phyloP scores from a whole-genome alignment of 257 asterid genomes.

The Salvia hispanica region DNA sequence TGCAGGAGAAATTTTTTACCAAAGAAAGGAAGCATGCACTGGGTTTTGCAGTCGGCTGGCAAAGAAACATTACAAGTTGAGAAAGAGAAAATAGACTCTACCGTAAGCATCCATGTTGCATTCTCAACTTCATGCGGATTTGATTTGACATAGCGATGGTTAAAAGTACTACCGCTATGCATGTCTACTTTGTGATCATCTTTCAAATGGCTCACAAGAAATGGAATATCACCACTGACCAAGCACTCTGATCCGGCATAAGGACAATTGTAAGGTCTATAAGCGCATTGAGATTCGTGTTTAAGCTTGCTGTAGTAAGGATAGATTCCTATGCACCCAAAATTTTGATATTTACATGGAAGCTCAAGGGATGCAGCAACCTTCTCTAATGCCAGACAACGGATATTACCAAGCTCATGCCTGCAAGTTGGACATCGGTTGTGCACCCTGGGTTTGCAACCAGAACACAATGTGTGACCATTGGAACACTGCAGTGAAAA shows the following conservation, averaged over 20 bases:
- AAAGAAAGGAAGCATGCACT: not conserved
- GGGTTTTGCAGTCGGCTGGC: too few species aligned
- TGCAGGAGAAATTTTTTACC: not conserved
- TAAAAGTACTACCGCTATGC: conserved; percentile 50
- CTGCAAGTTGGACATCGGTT: conserved; percentile 53
- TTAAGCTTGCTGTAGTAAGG: conserved; percentile 54
- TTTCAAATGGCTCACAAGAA: conserved; percentile 48
- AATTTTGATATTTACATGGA: conserved; percentile 46
- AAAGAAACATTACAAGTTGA: too few species aligned
- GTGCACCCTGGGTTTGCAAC: conserved; percentile 51
- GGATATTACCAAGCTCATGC: conserved; percentile 51
- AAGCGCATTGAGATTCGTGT: conserved; percentile 47
- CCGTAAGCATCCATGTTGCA: conserved; percentile 59
- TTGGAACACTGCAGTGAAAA: conserved; percentile 41
- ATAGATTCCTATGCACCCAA: conserved; percentile 46
- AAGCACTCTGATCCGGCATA: conserved; percentile 54
- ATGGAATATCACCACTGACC: conserved; percentile 47
- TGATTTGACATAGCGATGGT: conserved; percentile 54
- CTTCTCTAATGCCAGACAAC: conserved; percentile 51
- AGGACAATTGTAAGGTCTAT: conserved; percentile 50
- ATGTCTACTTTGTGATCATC: conserved; percentile 53
- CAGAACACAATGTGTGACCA: conserved; percentile 52
- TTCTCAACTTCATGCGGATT: conserved; percentile 47
- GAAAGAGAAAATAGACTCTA: conserved; percentile 20
- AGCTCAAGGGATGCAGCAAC: conserved; percentile 53